Base-by-base conservation (phyloP, 2,329 filamentous ascomycete genomes). In the Cladosporium velox region DNA sequence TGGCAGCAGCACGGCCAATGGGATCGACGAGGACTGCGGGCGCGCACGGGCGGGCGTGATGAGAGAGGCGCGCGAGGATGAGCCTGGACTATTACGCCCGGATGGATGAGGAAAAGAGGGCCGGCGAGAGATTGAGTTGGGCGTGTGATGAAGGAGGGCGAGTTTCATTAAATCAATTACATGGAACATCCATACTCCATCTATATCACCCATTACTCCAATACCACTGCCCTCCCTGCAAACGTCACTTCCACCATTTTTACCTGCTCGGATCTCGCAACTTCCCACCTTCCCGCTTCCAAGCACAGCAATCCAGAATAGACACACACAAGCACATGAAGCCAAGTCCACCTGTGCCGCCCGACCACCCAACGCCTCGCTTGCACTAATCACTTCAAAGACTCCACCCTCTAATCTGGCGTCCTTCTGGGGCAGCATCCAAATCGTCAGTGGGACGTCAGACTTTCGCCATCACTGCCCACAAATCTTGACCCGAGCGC, bases 321-420 rank as follows among this genome's bases (percentile, higher is more conserved):
- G 55, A 58, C 32, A 58, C 57, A 24, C n/a, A 58, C 57, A 59
- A 59, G 57, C 57, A 59, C 38, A 14, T 26, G 38, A n/a, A 59
- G 57, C 57, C 57, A 59, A 59, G 57, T 59, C 38, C 5, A 44
- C 24, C 57, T 38, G 34, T 32, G 34, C 14, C 30, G n/a, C 52
- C 26, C 52, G 52, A 30, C 30, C 30, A 34, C 55, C n/a, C 41
- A 30, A 57, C 15, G 30, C n/a, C 55, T 32, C 52, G 30, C 52
- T 55, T 58, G 55, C 34, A 58, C 55, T 38, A 38, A 30, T 18
- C 52, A 18, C 30, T 34, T 21, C 12, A 12, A 24, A 26, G 57
- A 32, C 57, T 59, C 57, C 57, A 59, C 57, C 38, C 57, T 58
- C 55, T 28, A 47, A 59, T 59, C 57, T 59, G 57, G 34, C 57